Base-by-base conservation (phyloP, 2,329 filamentous ascomycete species). In the Aspergillus glaucus region DNA sequence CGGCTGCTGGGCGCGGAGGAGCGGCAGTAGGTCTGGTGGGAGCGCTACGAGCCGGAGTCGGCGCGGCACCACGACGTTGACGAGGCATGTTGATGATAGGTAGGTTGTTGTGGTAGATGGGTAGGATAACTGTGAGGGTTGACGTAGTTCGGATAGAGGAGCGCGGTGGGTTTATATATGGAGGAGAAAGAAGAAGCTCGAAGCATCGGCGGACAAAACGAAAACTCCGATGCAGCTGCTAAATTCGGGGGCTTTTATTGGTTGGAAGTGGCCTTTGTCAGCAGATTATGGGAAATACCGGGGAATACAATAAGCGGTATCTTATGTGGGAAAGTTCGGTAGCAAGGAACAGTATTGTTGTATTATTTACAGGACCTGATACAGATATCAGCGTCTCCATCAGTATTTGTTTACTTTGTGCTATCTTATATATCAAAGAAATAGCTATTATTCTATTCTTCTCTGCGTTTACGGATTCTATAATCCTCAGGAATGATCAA, bases 11-110 rank as follows among this genome's bases (percentile, higher is more conserved):
- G 60, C 79, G 73, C 50, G 80, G 70, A 52, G 85, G 75, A 55
- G 82, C 79, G 62, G 80, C 71, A 44, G 75, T 81, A 61, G 87
- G 87, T 63, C 87, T 84, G 55, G 80, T 69, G 54, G 83, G 82
- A 58, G 83, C 79, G 67, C 80, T 77, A 64, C 71, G 68, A 64
- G 72, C 65, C 62, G 72, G 66, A 69, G 72, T 70, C 71, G 65
- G 61, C 51, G 66, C 77, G 65, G 75, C 80, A 72, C 79, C 76
- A 72, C 86, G 82, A 69, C 84, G 80, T 79, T 87, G 83, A 74
- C 87, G 87, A 85, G 87, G 74, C 87, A 92, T 92, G 51, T 70
- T 79, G 68, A 53, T 52, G 52, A 49, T 59, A 26, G 49, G 41
- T 42, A 40, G 43, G 48, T 55, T 19, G 37, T 10, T 40, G 17